Evolutionary conservation across 805 yeast genomes (phyloP).

Genomic region (Brettanomyces nanus): DNA sequence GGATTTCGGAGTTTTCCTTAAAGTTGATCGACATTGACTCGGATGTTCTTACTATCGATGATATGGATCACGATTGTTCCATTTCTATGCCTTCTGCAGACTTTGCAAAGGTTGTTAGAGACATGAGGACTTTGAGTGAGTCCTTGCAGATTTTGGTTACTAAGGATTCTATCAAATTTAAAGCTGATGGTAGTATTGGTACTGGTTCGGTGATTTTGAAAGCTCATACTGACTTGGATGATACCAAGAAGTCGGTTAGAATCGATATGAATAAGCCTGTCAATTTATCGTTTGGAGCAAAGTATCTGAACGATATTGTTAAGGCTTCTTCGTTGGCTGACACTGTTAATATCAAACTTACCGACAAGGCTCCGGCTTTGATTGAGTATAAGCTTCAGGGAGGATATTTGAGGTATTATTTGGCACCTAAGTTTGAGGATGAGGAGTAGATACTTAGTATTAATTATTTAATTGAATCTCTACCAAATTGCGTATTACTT

Average conservation of each 20-base stretch:
- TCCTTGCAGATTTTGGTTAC: constrained; percentile 79
- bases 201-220: constrained; percentile 79
- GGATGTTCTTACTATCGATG: constrained; percentile 89
- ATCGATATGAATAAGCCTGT: constrained; percentile 83
- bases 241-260: constrained; percentile 64
- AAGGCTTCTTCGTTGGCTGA: constrained; percentile 78
- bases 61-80: constrained; percentile 81
- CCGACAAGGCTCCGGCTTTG: constrained; percentile 88
- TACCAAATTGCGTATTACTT: too few species aligned
- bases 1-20: constrained; percentile 84
- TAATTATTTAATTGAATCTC: too few species aligned
- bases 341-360: constrained; percentile 74
- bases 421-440: constrained; percentile 97
- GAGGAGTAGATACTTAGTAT: constrained; percentile 43
- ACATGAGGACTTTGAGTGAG: constrained; percentile 79
- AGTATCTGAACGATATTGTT: constrained; percentile 83
- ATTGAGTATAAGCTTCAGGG: constrained; percentile 87
- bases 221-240: constrained; percentile 75
- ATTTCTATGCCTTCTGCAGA: constrained; percentile 83
- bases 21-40: constrained; percentile 96
- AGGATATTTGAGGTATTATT: constrained; percentile 89
- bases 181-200: constrained; percentile 88
- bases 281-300: constrained; percentile 82
- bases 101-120: constrained; percentile 84
- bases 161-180: constrained; percentile 85